Conservation (phyloP, 441 rosid species). For the Pelargonium cotyledonis region DNA sequence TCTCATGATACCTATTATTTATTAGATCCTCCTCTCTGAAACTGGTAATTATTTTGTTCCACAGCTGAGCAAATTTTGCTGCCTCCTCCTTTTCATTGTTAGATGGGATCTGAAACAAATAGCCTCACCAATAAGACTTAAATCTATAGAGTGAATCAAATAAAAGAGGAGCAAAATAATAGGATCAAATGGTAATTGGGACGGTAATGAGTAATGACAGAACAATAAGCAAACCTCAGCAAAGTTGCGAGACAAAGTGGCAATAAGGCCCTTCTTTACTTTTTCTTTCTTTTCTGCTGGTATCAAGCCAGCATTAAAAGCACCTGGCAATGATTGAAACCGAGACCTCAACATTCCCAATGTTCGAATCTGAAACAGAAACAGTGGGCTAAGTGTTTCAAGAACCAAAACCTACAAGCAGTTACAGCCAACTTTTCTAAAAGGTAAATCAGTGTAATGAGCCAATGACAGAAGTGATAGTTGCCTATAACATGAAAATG, state of each 20-base stretch:
- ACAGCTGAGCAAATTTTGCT: slow-evolving; percentile 95
- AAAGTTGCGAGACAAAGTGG: slow-evolving; percentile 58
- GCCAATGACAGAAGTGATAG: not conserved
- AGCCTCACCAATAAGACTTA: slow-evolving; percentile 8
- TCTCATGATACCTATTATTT: slow-evolving; percentile 45
- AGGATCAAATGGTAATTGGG: not conserved
- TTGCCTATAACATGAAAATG: not conserved
- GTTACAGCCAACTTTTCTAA: not conserved
- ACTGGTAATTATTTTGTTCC: slow-evolving; percentile 95
- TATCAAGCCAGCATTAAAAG: slow-evolving; percentile 77
- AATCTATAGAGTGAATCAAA: not conserved
- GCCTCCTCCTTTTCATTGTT: slow-evolving; percentile 61
- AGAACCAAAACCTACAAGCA: not conserved
- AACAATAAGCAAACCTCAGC: slow-evolving; percentile 36
- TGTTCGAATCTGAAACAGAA: slow-evolving; percentile 73
- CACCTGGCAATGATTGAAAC: slow-evolving; percentile 80
- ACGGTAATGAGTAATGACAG: not conserved
- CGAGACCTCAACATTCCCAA: slow-evolving; percentile 99
- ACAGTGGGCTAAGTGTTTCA: slow-evolving; percentile 4
- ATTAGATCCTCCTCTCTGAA: slow-evolving; percentile 98
- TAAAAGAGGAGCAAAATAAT: not conserved
- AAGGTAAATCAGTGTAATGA: not conserved
- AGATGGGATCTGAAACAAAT: slow-evolving; percentile 42
- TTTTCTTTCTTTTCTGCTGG: slow-evolving; percentile 61
- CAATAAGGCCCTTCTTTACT: slow-evolving; percentile 69